phyloP scores from a whole-genome alignment of 2,329 filamentous ascomycete genomes.

The Malbranchea cinnamomea region DNA sequence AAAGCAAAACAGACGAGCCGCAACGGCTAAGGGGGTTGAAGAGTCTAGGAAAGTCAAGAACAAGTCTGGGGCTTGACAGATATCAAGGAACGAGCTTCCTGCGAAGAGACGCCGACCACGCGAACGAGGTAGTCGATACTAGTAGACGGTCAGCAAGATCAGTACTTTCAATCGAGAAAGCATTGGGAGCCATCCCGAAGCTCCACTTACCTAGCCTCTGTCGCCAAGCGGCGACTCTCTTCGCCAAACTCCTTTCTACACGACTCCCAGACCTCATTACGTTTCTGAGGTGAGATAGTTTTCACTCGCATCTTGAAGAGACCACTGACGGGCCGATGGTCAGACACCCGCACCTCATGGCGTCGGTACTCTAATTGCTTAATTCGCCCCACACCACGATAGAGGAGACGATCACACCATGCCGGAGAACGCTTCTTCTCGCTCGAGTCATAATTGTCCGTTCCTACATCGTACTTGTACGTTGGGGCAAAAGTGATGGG shows the following conservation, averaged over 20 bases:
- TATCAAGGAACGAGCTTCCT: slow-evolving; percentile 37
- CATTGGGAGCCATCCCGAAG: background rate
- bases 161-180: background rate
- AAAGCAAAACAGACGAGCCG: background rate
- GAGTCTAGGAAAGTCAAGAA: background rate
- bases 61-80: slow-evolving; percentile 1
- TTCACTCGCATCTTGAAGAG: slow-evolving; percentile 73
- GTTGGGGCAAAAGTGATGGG: slow-evolving; percentile 88
- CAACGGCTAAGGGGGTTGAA: no score
- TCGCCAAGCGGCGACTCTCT: slow-evolving; percentile 51
- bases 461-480: slow-evolving; percentile 97
- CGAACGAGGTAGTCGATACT: slow-evolving; percentile 52
- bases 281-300: slow-evolving; percentile 53
- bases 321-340: slow-evolving; percentile 85
- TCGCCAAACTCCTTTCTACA: slow-evolving; percentile 62
- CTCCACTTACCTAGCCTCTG: slow-evolving; percentile 59
- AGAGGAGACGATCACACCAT: slow-evolving; percentile 93
- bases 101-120: slow-evolving; percentile 41
- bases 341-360: slow-evolving; percentile 80
- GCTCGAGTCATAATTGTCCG: slow-evolving; percentile 82
- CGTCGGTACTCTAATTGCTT: slow-evolving; percentile 76
- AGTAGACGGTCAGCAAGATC: background rate
- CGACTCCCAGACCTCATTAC: slow-evolving; percentile 53
- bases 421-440: slow-evolving; percentile 90
- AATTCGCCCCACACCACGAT: slow-evolving; percentile 64